Evolutionary conservation across 371 early-diverging fungal species (phyloP).

Genomic region (Entomophthora muscae): DNA sequence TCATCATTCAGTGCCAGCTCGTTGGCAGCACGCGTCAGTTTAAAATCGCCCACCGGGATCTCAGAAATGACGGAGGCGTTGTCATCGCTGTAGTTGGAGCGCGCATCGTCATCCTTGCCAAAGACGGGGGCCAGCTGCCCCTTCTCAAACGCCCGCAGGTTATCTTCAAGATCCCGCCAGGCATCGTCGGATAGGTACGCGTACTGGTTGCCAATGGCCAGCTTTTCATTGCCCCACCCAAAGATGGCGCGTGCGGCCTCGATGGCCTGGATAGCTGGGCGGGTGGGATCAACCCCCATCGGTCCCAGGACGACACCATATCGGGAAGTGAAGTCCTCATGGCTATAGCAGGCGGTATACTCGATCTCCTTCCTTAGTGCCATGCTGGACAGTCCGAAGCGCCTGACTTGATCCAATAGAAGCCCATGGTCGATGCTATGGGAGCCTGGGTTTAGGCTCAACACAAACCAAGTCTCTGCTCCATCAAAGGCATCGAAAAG

Average conservation of each 20-base stretch:
- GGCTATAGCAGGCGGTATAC: slow-evolving; percentile 38
- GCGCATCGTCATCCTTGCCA: slow-evolving; percentile 17
- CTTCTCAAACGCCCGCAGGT: slow-evolving; percentile 50
- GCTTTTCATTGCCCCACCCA: slow-evolving; percentile 23
- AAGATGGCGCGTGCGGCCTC: slow-evolving; percentile 22
- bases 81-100: not conserved
- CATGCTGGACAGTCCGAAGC: slow-evolving; percentile 40
- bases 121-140: slow-evolving; percentile 33
- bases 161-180: slow-evolving; percentile 65
- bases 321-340: slow-evolving; percentile 41
- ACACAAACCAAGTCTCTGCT: slow-evolving; percentile 70
- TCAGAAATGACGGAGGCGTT: not conserved
- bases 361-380: slow-evolving; percentile 30
- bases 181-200: slow-evolving; percentile 49
- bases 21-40: slow-evolving; percentile 5
- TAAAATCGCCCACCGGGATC: not conserved
- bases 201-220: slow-evolving; percentile 30
- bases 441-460: slow-evolving; percentile 36
- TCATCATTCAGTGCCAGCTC: slow-evolving; percentile 20
- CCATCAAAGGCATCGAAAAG: slow-evolving; percentile 60
- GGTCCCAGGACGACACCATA: slow-evolving; percentile 21
- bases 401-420: slow-evolving; percentile 41
- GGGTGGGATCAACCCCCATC: slow-evolving; percentile 20
- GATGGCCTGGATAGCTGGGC: slow-evolving; percentile 19
- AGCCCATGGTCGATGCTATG: slow-evolving; percentile 8